phyloP scores from a whole-genome alignment of 371 early-diverging fungal species.

The Mortierella sp. region DNA sequence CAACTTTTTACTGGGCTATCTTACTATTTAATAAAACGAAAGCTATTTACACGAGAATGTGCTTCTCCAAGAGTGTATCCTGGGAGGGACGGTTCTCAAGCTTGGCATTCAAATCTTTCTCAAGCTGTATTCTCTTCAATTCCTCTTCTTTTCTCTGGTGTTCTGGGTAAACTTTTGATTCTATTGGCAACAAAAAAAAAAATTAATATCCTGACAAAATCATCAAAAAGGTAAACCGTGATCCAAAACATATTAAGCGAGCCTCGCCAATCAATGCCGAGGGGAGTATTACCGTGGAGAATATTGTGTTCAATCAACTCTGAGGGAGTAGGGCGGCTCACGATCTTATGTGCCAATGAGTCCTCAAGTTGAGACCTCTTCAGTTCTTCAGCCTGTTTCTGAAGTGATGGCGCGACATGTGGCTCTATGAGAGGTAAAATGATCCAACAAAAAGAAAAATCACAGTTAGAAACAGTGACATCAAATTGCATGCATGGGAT shows the following conservation, averaged over 20 bases:
- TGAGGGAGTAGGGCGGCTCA: conserved; percentile 76
- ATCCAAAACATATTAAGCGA: no score
- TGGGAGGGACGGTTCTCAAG: conserved; percentile 71
- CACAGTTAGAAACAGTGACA: neutral
- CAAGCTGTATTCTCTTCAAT: conserved; percentile 64
- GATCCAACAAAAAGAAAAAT: neutral
- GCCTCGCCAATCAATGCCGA: neutral
- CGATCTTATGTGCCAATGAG: conserved; percentile 76
- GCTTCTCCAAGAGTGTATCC: conserved; percentile 66
- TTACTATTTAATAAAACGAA: neutral
- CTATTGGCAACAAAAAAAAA: conserved; percentile 17
- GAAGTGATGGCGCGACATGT: conserved; percentile 73
- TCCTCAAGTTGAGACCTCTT: conserved; percentile 75
- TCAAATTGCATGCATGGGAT: neutral
- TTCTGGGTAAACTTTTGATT: conserved; percentile 66
- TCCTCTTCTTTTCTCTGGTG: conserved; percentile 61
- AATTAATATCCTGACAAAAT: neutral
- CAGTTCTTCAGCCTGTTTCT: conserved; percentile 71
- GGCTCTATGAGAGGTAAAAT: conserved; percentile 39
- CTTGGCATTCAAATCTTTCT: conserved; percentile 68
- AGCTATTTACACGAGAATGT: conserved; percentile 61
- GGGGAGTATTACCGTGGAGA: conserved; percentile 66
- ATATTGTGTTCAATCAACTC: conserved; percentile 81
- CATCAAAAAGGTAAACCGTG: neutral
- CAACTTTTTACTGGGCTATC: no score